Conservation (phyloP, 2,329 filamentous ascomycete species). For the Bisporella sp. region DNA sequence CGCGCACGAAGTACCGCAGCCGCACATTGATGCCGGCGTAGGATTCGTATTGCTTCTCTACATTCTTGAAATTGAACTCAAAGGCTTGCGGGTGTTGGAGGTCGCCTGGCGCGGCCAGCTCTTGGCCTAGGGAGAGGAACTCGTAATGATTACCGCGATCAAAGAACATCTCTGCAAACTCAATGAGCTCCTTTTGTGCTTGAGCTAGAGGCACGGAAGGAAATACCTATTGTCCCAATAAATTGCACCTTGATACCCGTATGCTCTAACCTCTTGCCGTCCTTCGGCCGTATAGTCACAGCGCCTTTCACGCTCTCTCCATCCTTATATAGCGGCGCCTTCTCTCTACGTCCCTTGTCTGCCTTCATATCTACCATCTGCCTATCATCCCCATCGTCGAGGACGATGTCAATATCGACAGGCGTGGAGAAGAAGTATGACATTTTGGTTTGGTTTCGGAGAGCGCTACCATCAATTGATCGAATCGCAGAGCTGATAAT, state of each 20-base stretch:
- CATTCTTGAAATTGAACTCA: slow-evolving; percentile 99
- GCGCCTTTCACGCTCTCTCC: slow-evolving; percentile 96
- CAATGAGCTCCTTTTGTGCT: neutral
- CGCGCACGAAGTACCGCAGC: slow-evolving; percentile 94
- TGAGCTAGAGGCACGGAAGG: neutral
- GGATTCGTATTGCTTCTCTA: slow-evolving; percentile 99
- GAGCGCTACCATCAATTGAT: too few species aligned
- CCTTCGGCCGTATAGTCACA: slow-evolving; percentile 91
- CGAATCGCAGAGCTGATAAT: too few species aligned
- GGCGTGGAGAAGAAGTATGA: slow-evolving; percentile 98
- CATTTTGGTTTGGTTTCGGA: slow-evolving; percentile 44
- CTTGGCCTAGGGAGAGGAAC: slow-evolving; percentile 94
- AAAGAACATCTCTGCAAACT: slow-evolving; percentile 88
- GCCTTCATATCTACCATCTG: slow-evolving; percentile 96
- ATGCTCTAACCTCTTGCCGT: slow-evolving; percentile 95
- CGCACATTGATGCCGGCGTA: slow-evolving; percentile 99
- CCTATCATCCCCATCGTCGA: slow-evolving; percentile 90
- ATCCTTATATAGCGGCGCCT: slow-evolving; percentile 94
- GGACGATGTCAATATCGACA: slow-evolving; percentile 97
- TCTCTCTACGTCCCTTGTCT: slow-evolving; percentile 95
- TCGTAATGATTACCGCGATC: slow-evolving; percentile 99
- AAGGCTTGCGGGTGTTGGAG: slow-evolving; percentile 98
- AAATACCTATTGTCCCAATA: slow-evolving; percentile 89
- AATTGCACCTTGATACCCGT: slow-evolving; percentile 99
- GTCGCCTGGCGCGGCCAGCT: slow-evolving; percentile 93